Percentiles rank a stretch among this genome's conserved stretches.
These are phyloP conservation scores for Boletellus deceptivus DNA, from an alignment of 1,284 basidiomycete genomes.

Conservation along the genomic window DNA sequence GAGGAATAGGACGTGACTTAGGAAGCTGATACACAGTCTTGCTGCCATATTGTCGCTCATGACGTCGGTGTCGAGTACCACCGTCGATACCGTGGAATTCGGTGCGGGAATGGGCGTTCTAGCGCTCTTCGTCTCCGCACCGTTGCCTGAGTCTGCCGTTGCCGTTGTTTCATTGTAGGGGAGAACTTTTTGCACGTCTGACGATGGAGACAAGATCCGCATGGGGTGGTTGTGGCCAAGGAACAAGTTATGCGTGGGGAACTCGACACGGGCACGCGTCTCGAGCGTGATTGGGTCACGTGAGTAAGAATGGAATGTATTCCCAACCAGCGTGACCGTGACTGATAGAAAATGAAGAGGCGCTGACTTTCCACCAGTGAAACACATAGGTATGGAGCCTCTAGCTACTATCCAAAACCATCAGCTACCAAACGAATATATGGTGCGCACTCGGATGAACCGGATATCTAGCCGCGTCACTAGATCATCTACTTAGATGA, in stretches of 20 bases:
- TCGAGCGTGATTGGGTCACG: too few relatives aligned
- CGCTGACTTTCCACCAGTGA: too few relatives aligned
- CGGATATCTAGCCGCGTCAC: too few relatives aligned
- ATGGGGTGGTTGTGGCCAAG: constrained; percentile 8
- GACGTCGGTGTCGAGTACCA: constrained; percentile 47
- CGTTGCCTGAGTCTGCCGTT: neutral
- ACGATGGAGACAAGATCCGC: constrained; percentile 18
- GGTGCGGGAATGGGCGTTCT: neutral
- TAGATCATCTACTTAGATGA: too few relatives aligned
- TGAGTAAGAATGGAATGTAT: too few relatives aligned
- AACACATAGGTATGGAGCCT: too few relatives aligned
- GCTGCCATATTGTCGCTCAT: constrained; percentile 60
- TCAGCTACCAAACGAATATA: too few relatives aligned
- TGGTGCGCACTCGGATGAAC: too few relatives aligned
- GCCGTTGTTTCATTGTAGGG: neutral
- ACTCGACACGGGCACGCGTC: too few relatives aligned
- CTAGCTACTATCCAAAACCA: too few relatives aligned
- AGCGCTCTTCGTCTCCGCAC: neutral
- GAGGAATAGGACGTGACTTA: constrained; percentile 68
- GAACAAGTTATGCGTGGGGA: neutral
- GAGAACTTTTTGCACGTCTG: neutral
- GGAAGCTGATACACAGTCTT: constrained; percentile 53
- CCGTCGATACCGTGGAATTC: constrained; percentile 36
- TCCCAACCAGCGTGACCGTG: too few relatives aligned
- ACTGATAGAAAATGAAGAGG: too few relatives aligned